Evolutionary conservation across 495 filamentous ascomycete genomes (phyloP).

Genomic region (Penicillium steckii): DNA sequence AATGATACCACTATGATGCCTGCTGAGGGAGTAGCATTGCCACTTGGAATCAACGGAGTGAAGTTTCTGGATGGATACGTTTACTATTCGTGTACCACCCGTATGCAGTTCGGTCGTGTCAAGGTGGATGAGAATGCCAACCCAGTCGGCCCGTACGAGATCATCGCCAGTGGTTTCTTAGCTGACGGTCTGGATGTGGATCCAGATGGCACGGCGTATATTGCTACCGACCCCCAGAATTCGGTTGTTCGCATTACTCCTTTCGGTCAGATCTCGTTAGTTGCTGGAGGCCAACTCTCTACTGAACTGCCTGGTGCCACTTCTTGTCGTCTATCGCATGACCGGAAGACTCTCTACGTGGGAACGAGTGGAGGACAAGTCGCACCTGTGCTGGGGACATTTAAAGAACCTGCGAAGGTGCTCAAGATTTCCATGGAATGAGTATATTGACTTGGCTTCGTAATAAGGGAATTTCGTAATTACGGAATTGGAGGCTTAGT

Average conservation of each 20-base stretch:
- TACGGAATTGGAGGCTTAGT: too few relatives aligned
- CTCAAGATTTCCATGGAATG: constrained; percentile 18
- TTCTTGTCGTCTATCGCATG: constrained; percentile 21
- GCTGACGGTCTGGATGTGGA: constrained; percentile 35
- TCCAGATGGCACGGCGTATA: constrained; percentile 36
- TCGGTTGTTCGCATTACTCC: constrained; percentile 26
- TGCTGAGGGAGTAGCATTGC: constrained; percentile 17
- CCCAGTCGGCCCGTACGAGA: constrained; percentile 24
- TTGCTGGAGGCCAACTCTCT: constrained; percentile 26
- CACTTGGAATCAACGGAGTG: constrained; percentile 42
- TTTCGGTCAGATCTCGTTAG: constrained; percentile 23
- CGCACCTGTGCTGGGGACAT: constrained; percentile 26
- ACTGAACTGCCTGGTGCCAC: constrained; percentile 27
- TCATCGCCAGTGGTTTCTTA: constrained; percentile 29
- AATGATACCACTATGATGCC: constrained; percentile 26
- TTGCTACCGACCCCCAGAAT: constrained; percentile 31
- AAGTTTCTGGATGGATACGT: constrained; percentile 26
- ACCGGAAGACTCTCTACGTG: constrained; percentile 28
- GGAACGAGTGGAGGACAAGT: constrained; percentile 29
- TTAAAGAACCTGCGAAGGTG: constrained; percentile 32
- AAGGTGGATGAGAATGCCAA: constrained; percentile 26
- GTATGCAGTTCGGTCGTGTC: constrained; percentile 32
- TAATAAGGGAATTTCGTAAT: too few relatives aligned
- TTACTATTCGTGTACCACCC: constrained; percentile 40
- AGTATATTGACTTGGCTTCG: neutral